phyloP scores from a whole-genome alignment of 2,329 filamentous ascomycete genomes.

The Venturia pyrina region DNA sequence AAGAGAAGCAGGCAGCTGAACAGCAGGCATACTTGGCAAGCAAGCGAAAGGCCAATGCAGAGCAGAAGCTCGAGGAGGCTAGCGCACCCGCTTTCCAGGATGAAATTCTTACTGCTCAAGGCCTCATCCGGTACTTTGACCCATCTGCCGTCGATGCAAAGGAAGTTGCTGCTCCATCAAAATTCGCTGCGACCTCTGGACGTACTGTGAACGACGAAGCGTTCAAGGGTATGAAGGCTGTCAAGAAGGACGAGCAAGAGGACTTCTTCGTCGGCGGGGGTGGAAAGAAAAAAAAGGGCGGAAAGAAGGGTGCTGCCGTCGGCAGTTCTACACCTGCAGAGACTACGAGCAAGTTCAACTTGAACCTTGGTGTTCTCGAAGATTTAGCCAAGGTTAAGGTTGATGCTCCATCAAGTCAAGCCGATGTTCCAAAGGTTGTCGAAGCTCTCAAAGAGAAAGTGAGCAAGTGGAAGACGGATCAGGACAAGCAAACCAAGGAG shows the following conservation, averaged over 20 bases:
- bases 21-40: conserved; percentile 62
- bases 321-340: conserved; percentile 38
- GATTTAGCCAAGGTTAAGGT: conserved; percentile 77
- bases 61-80: conserved; percentile 69
- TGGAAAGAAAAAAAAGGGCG: conserved; percentile 74
- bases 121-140: conserved; percentile 84
- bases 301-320: conserved; percentile 36
- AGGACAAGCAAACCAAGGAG: conserved; percentile 79
- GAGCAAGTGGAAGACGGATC: conserved; percentile 81
- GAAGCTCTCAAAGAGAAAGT: conserved; percentile 94
- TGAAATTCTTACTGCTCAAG: conserved; percentile 82
- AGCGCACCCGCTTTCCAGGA: conserved; percentile 82
- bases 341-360: conserved; percentile 59
- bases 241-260: conserved; percentile 81
- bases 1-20: conserved; percentile 74
- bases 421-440: conserved; percentile 66
- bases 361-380: conserved; percentile 85
- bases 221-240: conserved; percentile 74
- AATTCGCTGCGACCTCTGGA: conserved; percentile 67
- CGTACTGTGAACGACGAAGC: conserved; percentile 77
- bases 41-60: conserved; percentile 64
- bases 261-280: conserved; percentile 67
- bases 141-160: conserved; percentile 53
- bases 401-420: conserved; percentile 76
- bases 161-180: conserved; percentile 52